Evolutionary conservation across 2,329 filamentous ascomycete species (phyloP).

Genomic region (Fusarium haematococcum): DNA sequence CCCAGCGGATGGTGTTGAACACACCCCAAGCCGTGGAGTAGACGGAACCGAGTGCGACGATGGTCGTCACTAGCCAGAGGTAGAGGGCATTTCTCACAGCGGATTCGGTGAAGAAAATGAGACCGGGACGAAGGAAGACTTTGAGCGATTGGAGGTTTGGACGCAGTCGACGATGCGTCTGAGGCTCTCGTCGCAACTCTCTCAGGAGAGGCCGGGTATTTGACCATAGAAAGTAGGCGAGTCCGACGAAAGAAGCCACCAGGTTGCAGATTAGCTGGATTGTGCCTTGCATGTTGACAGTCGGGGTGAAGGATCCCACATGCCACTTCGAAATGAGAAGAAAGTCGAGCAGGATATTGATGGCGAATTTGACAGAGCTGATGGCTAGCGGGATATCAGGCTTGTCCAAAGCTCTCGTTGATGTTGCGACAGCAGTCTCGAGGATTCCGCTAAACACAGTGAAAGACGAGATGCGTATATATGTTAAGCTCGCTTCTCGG

Average conservation of each 20-base stretch:
- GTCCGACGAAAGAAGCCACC: conserved; percentile 63
- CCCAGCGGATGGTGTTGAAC: conserved; percentile 81
- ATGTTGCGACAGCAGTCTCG: conserved; percentile 70
- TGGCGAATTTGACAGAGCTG: conserved; percentile 69
- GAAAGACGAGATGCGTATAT: conserved; percentile 74
- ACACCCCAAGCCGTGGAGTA: conserved; percentile 81
- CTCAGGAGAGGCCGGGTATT: conserved; percentile 44
- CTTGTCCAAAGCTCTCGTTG: conserved; percentile 74
- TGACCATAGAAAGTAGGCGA: conserved; percentile 69
- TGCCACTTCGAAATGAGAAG: conserved; percentile 75
- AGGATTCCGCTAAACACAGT: conserved; percentile 71
- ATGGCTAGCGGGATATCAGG: conserved; percentile 77
- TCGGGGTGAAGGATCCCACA: conserved; percentile 64
- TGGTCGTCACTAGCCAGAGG: conserved; percentile 75
- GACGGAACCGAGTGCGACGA: conserved; percentile 70
- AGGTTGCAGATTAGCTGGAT: conserved; percentile 73
- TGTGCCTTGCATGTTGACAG: conserved; percentile 72
- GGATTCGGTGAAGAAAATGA: conserved; percentile 72
- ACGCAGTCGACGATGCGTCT: conserved; percentile 13
- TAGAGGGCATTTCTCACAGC: conserved; percentile 76
- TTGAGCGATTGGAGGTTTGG: conserved; percentile 59
- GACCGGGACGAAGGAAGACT: conserved; percentile 67
- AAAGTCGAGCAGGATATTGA: conserved; percentile 77
- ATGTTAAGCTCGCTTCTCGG: conserved; percentile 67
- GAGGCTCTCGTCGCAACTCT: not conserved